Evolutionary conservation across 371 early-diverging fungal species (phyloP).

Genomic region (Circinella minor): DNA sequence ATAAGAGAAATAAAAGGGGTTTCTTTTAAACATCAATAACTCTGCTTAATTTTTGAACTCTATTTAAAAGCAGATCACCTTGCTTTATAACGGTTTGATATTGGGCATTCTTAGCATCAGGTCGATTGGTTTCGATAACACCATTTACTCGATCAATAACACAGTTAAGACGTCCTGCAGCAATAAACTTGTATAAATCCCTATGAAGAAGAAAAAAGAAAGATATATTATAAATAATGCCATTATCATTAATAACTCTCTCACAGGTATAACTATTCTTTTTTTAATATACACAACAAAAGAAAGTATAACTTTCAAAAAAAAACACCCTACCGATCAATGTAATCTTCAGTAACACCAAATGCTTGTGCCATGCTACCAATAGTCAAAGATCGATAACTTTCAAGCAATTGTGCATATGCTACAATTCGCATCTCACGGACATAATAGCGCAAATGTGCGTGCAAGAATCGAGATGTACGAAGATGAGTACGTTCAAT

Average conservation of each 20-base stretch:
- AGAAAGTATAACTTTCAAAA: too few species aligned
- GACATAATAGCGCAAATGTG: slow-evolving; percentile 90
- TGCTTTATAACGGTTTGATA: slow-evolving; percentile 96
- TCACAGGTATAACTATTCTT: too few species aligned
- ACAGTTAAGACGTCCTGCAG: slow-evolving; percentile 96
- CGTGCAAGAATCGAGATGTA: slow-evolving; percentile 70
- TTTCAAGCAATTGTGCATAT: slow-evolving; percentile 97
- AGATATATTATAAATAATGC: not conserved
- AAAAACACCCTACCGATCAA: slow-evolving; percentile 74
- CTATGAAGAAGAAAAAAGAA: slow-evolving; percentile 43
- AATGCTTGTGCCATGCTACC: slow-evolving; percentile 97
- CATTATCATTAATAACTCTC: not conserved
- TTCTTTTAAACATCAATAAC: slow-evolving; percentile 78
- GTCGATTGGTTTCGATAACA: slow-evolving; percentile 95
- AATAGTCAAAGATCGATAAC: slow-evolving; percentile 95
- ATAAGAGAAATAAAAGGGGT: not conserved
- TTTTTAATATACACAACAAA: too few species aligned
- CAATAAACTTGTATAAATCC: slow-evolving; percentile 96
- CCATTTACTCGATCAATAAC: slow-evolving; percentile 99
- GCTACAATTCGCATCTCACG: slow-evolving; percentile 98
- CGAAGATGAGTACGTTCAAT: slow-evolving; percentile 56
- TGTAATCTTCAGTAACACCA: slow-evolving; percentile 94
- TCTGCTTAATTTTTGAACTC: slow-evolving; percentile 94
- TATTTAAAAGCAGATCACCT: slow-evolving; percentile 94
- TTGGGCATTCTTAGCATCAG: slow-evolving; percentile 96